phyloP scores from a whole-genome alignment of 768 basidiomycete species.

The Boletus barrowsii region DNA sequence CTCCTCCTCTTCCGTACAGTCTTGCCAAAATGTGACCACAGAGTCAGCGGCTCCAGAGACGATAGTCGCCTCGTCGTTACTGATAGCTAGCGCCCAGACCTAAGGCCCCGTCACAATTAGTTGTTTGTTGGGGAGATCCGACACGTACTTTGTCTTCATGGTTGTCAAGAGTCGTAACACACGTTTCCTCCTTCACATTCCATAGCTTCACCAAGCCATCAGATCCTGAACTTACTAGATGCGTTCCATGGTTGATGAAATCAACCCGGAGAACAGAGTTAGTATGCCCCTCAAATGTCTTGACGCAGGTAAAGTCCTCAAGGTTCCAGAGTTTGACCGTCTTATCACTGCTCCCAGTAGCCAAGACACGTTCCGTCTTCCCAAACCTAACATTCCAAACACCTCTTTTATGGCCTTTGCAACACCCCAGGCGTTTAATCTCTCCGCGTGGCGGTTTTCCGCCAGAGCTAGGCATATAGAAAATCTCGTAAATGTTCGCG shows the following conservation, averaged over 20 bases:
- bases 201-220: slow-evolving; percentile 97
- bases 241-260: slow-evolving; percentile 79
- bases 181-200: slow-evolving; percentile 88
- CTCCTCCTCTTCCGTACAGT: slow-evolving; percentile 84
- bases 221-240: slow-evolving; percentile 86
- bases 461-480: slow-evolving; percentile 44
- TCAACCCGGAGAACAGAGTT: slow-evolving; percentile 95
- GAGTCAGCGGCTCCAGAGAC: slow-evolving; percentile 97
- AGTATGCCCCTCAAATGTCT: slow-evolving; percentile 98
- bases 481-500: slow-evolving; percentile 84
- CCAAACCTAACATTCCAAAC: slow-evolving; percentile 95
- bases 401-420: slow-evolving; percentile 95
- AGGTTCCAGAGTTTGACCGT: slow-evolving; percentile 93
- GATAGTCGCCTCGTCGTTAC: slow-evolving; percentile 75
- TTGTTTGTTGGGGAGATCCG: background rate
- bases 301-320: slow-evolving; percentile 88
- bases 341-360: slow-evolving; percentile 93
- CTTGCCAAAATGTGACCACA: slow-evolving; percentile 93
- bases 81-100: slow-evolving; percentile 96
- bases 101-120: slow-evolving; percentile 30
- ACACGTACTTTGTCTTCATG: slow-evolving; percentile 89
- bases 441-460: slow-evolving; percentile 57
- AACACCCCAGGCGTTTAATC: slow-evolving; percentile 75
- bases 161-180: slow-evolving; percentile 86
- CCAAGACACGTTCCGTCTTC: slow-evolving; percentile 75